Conservation (phyloP, 164 flowering plant genomes). For the Vitis amurensis region DNA sequence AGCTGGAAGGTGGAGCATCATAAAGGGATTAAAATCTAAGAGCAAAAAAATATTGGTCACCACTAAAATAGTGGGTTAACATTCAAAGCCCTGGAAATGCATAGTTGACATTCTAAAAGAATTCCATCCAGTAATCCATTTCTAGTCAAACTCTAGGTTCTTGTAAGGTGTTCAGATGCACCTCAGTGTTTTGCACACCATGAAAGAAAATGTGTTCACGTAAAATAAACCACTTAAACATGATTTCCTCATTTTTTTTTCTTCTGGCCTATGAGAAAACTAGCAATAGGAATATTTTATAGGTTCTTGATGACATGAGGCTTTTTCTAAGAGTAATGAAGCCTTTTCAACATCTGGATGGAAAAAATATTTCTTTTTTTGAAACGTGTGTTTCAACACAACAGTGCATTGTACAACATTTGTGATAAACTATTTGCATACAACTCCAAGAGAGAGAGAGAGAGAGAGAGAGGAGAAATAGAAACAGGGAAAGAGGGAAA, state of each 20-base stretch:
- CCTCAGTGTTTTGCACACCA: not conserved
- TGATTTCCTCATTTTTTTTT: not conserved
- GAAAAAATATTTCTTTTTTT: too few species aligned
- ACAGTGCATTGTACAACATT: too few species aligned
- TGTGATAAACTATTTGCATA: too few species aligned
- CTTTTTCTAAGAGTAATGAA: too few species aligned
- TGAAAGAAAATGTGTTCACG: not conserved
- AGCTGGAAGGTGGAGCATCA: constrained; percentile 43
- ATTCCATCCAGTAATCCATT: not conserved
- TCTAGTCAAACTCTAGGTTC: not conserved
- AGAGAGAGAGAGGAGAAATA: not conserved
- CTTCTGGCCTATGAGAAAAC: too few species aligned
- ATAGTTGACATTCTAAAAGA: not conserved
- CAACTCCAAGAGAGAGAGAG: not conserved
- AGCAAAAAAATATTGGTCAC: not conserved
- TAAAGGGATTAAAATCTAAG: constrained; percentile 1
- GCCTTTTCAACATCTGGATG: too few species aligned
- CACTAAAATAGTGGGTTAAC: not conserved
- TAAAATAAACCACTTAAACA: not conserved
- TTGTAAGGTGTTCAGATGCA: not conserved
- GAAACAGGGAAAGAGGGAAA: not conserved
- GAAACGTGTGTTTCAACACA: too few species aligned
- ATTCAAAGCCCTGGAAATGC: not conserved
- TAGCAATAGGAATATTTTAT: too few species aligned
- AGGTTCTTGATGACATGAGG: too few species aligned